Evolutionary conservation across 805 yeast species (phyloP), one percentile per base, ranked within the genome.

Genomic region (Schwanniomyces yamadae): DNA sequence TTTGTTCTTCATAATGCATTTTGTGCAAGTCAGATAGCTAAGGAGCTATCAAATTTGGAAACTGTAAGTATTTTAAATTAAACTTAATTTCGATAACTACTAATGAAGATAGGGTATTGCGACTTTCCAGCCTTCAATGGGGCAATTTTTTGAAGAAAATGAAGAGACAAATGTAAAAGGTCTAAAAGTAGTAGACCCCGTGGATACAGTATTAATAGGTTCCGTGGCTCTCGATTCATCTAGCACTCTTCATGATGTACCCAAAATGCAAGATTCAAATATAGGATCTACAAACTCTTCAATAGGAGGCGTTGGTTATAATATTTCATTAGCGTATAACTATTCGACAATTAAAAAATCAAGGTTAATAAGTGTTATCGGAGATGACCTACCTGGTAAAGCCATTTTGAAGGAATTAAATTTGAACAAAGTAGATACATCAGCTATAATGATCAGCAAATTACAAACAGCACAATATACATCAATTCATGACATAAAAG

Each of bases 271-370:
- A 9, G 91, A 91, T 40, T 87, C 95, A 2, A 84, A 84, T 45
- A 93, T 93, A 0, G 89, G 93, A 0, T 52, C 49, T 0, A 69
- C 77, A 5, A 48, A 57, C 1, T 69, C 80, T 2, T 67, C 82
- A 0, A 54, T 86, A 6, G 96, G 96, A 1, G 96, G 96, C 1
- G 95, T 88, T 2, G 96, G 88, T 0, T 80, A 75, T 54, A 88
- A 89, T 49, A 80, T 88, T 11, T 80, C 86, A 0, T 50, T 75
- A n/a, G 91, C 93, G 0, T 66, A 83, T 3, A 50, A 58, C 13
- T 73, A 67, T 40, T 18, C 29, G 15, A 25, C 32, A 16, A 40
- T 42, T 49, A 19, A 44, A 27, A 37, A 37, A 13, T 46, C 63
- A 1, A 61, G 73, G 15, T 66, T 86, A 21, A 57, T 87, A 0